These are phyloP conservation scores for Leishmania aethiopica DNA, from an alignment of 208 protist genomes.

Conservation along the genomic window DNA sequence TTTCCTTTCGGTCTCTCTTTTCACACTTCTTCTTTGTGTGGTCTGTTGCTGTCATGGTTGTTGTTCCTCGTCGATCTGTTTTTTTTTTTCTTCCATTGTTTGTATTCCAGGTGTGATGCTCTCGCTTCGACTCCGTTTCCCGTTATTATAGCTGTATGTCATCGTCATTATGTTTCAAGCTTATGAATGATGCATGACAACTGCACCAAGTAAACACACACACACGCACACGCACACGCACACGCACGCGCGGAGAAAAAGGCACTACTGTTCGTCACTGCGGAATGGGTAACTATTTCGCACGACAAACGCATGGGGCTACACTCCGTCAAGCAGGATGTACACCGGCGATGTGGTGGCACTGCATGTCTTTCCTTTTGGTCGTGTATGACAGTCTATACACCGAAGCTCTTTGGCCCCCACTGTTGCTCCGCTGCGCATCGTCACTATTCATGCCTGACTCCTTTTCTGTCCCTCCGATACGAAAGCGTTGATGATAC, in stretches of 20 bases:
- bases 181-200: neutral
- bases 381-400: neutral
- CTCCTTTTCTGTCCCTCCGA: neutral
- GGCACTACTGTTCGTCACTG: neutral
- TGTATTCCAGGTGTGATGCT: neutral
- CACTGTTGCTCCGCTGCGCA: neutral
- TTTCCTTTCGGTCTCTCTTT: neutral
- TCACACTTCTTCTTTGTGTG: neutral
- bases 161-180: neutral
- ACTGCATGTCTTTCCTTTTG: neutral
- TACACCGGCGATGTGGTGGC: neutral
- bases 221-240: neutral
- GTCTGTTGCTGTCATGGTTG: neutral
- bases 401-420: neutral
- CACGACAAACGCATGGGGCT: neutral
- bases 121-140: too few species aligned
- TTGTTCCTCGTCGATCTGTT: neutral
- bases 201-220: neutral
- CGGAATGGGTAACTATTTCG: too few species aligned
- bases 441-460: neutral
- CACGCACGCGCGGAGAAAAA: neutral
- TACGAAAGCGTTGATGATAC: neutral
- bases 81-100: neutral
- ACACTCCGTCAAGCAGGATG: neutral
- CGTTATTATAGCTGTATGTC: neutral